These are phyloP conservation scores for Trichocomaceae sp. DNA, from an alignment of 2,329 filamentous ascomycete species.

Conservation along the genomic window DNA sequence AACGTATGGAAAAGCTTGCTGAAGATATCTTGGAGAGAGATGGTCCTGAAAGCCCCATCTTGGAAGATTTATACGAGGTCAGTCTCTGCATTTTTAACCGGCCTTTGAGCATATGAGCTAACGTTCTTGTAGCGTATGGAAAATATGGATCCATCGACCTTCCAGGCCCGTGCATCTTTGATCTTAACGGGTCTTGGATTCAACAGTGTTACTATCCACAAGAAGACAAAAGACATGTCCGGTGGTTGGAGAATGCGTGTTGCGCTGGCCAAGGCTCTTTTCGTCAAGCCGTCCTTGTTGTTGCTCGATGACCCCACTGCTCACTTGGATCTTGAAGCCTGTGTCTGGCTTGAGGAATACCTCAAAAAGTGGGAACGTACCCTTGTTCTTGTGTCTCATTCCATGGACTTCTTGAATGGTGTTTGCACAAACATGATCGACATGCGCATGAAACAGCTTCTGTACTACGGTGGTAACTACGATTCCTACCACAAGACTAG, in stretches of 20 bases:
- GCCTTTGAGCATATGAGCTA: slow-evolving; percentile 14
- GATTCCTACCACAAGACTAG: slow-evolving; percentile 96
- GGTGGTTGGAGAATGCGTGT: slow-evolving; percentile 99
- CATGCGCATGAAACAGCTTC: slow-evolving; percentile 80
- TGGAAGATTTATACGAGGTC: slow-evolving; percentile 95
- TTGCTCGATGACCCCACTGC: slow-evolving; percentile 97
- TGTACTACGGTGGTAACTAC: slow-evolving; percentile 99
- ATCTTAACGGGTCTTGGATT: slow-evolving; percentile 98
- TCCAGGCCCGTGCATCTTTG: slow-evolving; percentile 87
- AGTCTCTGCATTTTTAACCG: slow-evolving; percentile 25
- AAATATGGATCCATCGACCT: slow-evolving; percentile 96
- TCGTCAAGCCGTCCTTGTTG: slow-evolving; percentile 93
- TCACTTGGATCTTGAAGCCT: slow-evolving; percentile 98
- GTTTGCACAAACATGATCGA: slow-evolving; percentile 98
- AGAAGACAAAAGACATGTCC: slow-evolving; percentile 99
- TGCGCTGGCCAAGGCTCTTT: slow-evolving; percentile 91
- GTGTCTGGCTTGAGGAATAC: slow-evolving; percentile 99
- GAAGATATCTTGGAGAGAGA: slow-evolving; percentile 88
- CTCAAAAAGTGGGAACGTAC: slow-evolving; percentile 99
- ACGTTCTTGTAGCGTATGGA: slow-evolving; percentile 71
- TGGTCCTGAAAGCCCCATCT: slow-evolving; percentile 79
- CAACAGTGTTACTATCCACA: slow-evolving; percentile 96
- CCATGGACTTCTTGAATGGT: slow-evolving; percentile 98
- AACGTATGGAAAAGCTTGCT: slow-evolving; percentile 74
- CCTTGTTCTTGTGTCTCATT: slow-evolving; percentile 92